Percentiles rank a stretch among this genome's conserved stretches.
Conservation (phyloP, 352 stramenopile species). For the Pythium vanterpoolii region DNA sequence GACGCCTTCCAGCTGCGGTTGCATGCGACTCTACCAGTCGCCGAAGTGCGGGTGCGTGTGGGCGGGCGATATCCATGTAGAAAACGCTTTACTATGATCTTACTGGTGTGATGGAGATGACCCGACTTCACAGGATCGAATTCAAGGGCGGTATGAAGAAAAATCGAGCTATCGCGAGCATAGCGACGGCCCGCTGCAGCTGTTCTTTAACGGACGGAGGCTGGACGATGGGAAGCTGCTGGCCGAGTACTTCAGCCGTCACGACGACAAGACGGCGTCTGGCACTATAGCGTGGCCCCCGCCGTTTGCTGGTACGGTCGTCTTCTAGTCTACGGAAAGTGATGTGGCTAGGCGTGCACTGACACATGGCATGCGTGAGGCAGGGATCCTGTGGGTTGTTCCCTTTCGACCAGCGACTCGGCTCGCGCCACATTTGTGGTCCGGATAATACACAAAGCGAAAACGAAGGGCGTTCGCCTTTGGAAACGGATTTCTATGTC, state of each 20-base stretch:
- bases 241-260: slow-evolving; percentile 32
- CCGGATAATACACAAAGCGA: background rate
- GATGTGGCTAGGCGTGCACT: background rate
- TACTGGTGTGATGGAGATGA: background rate
- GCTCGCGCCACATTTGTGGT: slow-evolving; percentile 10
- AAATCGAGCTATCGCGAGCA: slow-evolving; percentile 38
- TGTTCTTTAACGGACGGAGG: slow-evolving; percentile 39
- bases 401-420: slow-evolving; percentile 38
- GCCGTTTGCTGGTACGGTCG: slow-evolving; percentile 40
- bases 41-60: slow-evolving; percentile 32
- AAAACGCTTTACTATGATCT: background rate
- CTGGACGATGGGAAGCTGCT: slow-evolving; percentile 42
- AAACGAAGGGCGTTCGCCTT: background rate
- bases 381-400: slow-evolving; percentile 65
- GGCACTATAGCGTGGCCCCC: slow-evolving; percentile 31
- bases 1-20: slow-evolving; percentile 40
- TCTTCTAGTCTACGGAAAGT: background rate
- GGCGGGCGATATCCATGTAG: background rate
- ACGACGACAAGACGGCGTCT: background rate
- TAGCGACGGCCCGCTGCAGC: slow-evolving; percentile 36
- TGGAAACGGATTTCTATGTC: background rate
- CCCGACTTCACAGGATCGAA: slow-evolving; percentile 31
- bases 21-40: slow-evolving; percentile 36
- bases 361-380: background rate
- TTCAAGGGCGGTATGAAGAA: slow-evolving; percentile 41